A percentile compares a stretch with the other conserved stretches of the same genome.
Conservation (phyloP, 306 rosid species). For the Vigna unguiculata region DNA sequence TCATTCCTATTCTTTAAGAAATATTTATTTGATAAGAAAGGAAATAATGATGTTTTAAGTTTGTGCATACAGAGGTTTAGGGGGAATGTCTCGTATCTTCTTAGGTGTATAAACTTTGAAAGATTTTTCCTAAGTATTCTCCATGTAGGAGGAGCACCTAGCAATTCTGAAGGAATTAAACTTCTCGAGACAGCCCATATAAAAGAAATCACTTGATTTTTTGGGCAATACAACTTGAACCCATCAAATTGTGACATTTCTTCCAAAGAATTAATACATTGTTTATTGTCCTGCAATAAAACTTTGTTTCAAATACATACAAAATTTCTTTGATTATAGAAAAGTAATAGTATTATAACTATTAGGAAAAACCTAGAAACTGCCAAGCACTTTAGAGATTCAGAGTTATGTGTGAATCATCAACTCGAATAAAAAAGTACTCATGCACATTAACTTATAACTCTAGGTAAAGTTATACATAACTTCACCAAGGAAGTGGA, state of each 20-base stretch:
- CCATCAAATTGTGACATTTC: slow-evolving; percentile 49
- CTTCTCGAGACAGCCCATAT: slow-evolving; percentile 93
- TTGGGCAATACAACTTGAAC: slow-evolving; percentile 63
- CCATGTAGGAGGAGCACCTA: slow-evolving; percentile 80
- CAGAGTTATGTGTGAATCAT: slow-evolving; percentile 17
- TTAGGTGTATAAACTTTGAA: slow-evolving; percentile 68
- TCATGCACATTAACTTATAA: background rate
- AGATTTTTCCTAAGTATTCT: slow-evolving; percentile 79
- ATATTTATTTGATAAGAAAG: slow-evolving; percentile 60
- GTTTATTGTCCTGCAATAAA: slow-evolving; percentile 49
- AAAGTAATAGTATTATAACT: background rate
- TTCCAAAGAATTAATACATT: slow-evolving; percentile 43
- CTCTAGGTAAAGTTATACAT: background rate
- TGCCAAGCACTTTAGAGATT: background rate
- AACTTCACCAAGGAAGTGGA: slow-evolving; percentile 23
- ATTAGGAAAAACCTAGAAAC: background rate
- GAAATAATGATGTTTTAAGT: slow-evolving; percentile 69
- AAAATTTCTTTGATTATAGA: slow-evolving; percentile 10
- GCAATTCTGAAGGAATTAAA: slow-evolving; percentile 74
- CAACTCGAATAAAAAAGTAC: slow-evolving; percentile 12
- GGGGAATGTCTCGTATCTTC: slow-evolving; percentile 79
- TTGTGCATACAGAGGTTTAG: slow-evolving; percentile 71
- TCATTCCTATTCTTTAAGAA: slow-evolving; percentile 51
- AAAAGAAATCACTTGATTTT: slow-evolving; percentile 84
- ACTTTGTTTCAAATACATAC: slow-evolving; percentile 15